These are phyloP conservation scores for Penicillium sp. DNA, from an alignment of 2,329 filamentous ascomycete genomes.

Conservation along the genomic window DNA sequence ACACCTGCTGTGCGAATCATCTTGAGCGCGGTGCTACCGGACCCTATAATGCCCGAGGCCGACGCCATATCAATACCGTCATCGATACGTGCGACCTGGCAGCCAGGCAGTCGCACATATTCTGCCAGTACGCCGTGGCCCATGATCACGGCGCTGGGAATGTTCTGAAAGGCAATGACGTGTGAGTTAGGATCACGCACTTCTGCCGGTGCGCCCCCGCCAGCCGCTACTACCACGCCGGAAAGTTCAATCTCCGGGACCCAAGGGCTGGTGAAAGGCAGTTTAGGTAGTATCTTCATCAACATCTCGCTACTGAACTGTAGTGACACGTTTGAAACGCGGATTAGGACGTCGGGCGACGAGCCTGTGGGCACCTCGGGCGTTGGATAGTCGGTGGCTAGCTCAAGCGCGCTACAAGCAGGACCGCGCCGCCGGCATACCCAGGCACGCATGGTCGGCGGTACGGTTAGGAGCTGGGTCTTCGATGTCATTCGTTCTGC, in stretches of 20 bases:
- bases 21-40: slow-evolving; percentile 16
- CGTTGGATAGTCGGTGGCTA: slow-evolving; percentile 5
- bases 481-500: background rate
- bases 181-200: slow-evolving; percentile 10
- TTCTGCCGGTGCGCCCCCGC: slow-evolving; percentile 11
- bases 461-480: background rate
- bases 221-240: slow-evolving; percentile 16
- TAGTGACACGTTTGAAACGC: slow-evolving; percentile 18
- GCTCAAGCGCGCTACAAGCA: background rate
- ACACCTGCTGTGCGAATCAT: slow-evolving; percentile 18
- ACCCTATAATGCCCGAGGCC: slow-evolving; percentile 13
- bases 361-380: slow-evolving; percentile 7
- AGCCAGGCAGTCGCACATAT: slow-evolving; percentile 10
- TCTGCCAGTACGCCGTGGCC: slow-evolving; percentile 12
- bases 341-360: slow-evolving; percentile 18
- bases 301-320: slow-evolving; percentile 10
- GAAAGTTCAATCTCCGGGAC: slow-evolving; percentile 19
- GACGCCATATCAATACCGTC: slow-evolving; percentile 12
- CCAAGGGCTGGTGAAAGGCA: slow-evolving; percentile 13
- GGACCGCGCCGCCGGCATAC: slow-evolving; percentile 5
- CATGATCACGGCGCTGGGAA: background rate
- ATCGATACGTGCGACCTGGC: slow-evolving; percentile 5
- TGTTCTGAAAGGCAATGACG: slow-evolving; percentile 14
- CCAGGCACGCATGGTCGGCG: slow-evolving; percentile 14
- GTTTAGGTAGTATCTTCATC: slow-evolving; percentile 8